Base-by-base conservation (phyloP, 768 basidiomycete species). In the Lactarius sanguifluus region DNA sequence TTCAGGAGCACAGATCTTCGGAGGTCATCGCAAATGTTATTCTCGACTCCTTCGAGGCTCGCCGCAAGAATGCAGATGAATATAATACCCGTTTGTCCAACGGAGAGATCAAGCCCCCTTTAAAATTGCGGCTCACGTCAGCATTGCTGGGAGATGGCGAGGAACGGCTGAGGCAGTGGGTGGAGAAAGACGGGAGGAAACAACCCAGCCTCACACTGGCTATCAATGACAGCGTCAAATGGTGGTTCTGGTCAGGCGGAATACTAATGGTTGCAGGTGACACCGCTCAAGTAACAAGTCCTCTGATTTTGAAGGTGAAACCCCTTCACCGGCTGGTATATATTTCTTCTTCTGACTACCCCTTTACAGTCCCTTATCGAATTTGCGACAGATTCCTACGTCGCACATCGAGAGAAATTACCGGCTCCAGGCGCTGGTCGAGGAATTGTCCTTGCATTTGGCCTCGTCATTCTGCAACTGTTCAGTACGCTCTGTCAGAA, bases 201-300 rank as follows among this genome's bases (percentile, higher is more conserved):
- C 81, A 77, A 57, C 81, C 91, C 5, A 92, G 90, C 70, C 80
- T 92, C 12, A 74, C 83, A 0, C 78, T 81, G 75, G 89, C 91
- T 0, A 82, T 93, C 77, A 92, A 91, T 71, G 90, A 92, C 73
- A 86, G 86, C 64, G 80, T 94, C 66, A 84, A 83, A 57, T 90
- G 86, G 85, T 87, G 83, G 80, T 90, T 92, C 73, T 94, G 92
- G 92, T 79, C 81, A 4, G 85, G 80, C 52, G 92, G 89, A 6
- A 36, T 86, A 34, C 67, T 82, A 69, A 83, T 84, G 69, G 77
- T 84, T 60, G 75, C 88, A 20, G 82, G 86, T 1, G 92, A 94
- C 71, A 85, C 84, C 1, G 85, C 90, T 0, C 89, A 88, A 72
- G 80, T 91, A 34, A 88, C 86, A 15, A 87, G 85, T 75, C 91